Percentiles rank a stretch among this genome's conserved stretches.
These are phyloP conservation scores for Phycomyces blakesleeanus DNA, from an alignment of 192 early-diverging fungal species.

Conservation along the genomic window DNA sequence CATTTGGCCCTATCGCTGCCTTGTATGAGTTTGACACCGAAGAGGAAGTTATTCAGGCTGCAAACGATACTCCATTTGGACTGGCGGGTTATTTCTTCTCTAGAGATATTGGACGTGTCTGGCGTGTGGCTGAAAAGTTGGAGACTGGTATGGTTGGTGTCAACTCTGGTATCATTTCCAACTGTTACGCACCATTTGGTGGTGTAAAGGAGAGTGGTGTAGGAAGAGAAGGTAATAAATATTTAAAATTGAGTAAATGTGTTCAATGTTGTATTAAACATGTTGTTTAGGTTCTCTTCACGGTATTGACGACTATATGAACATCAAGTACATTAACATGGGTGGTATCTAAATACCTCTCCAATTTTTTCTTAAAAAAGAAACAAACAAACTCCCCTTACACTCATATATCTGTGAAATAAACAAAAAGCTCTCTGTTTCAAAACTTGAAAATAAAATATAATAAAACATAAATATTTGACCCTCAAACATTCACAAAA, in stretches of 20 bases:
- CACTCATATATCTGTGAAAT: no score
- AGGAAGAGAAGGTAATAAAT: constrained; percentile 61
- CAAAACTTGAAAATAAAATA: no score
- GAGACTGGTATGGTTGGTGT: constrained; percentile 90
- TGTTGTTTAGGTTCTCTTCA: background rate
- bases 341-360: background rate
- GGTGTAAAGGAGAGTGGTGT: constrained; percentile 72
- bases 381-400: no score
- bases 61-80: constrained; percentile 73
- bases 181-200: constrained; percentile 64
- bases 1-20: constrained; percentile 88
- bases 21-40: constrained; percentile 75
- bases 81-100: constrained; percentile 86
- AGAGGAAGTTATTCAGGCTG: constrained; percentile 70
- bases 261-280: background rate
- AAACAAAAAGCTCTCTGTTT: no score
- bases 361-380: no score
- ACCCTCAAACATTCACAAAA: no score
- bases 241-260: background rate
- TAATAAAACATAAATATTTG: no score
- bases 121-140: constrained; percentile 77
- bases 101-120: constrained; percentile 66
- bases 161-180: constrained; percentile 66
- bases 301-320: constrained; percentile 18
- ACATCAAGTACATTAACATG: constrained; percentile 18